Base-by-base conservation (phyloP, 768 basidiomycete species). In the Boletus tomentosulus region DNA sequence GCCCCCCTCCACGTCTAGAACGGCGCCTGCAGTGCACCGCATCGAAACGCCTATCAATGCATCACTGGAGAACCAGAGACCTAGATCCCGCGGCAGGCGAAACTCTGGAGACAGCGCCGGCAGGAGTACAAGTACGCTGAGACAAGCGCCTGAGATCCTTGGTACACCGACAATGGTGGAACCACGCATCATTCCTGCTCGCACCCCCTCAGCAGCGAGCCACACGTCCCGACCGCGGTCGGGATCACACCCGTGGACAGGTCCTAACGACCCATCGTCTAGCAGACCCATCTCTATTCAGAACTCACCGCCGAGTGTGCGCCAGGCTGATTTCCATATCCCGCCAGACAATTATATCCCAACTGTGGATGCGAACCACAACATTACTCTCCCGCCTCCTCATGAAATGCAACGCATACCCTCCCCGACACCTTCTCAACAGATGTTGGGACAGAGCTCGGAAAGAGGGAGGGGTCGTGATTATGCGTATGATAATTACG, bases 271-370 rank as follows among this genome's bases (percentile, higher is more conserved):
- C 2, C 57, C 60, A 7, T 28, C 49, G 8, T 61, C 35, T 34
- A 48, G 41, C 38, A 60, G 59, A 37, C 61, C 68, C 3, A 6
- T 46, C 10, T 62, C 66, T 13, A n/a, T 55, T 12, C 70, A 51
- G 31, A 61, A 67, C 30, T 68, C 60, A 0, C 56, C 49, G 2
- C 54, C 54, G 10, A 48, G 52, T 27, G 48, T 54, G 2, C 61
- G 46, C 13, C 57, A 42, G 15, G 15, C 58, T n/a, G 66, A 62
- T 2, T 59, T 71, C 12, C 55, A 66, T 9, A 46, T 76, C 9
- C 79, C 73, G 7, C 79, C 78, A 0, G 81, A 82, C n/a, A 73
- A 70, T 5, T 82, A 70, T 53, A 79, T 83, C 50, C 81, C 82
- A 0, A 71, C n/a, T 44, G 75, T 55, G 35, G 75, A 70, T 13